Evolutionary conservation across 768 basidiomycete species (phyloP).

Genomic region (Hemileccinum rubropunctum): DNA sequence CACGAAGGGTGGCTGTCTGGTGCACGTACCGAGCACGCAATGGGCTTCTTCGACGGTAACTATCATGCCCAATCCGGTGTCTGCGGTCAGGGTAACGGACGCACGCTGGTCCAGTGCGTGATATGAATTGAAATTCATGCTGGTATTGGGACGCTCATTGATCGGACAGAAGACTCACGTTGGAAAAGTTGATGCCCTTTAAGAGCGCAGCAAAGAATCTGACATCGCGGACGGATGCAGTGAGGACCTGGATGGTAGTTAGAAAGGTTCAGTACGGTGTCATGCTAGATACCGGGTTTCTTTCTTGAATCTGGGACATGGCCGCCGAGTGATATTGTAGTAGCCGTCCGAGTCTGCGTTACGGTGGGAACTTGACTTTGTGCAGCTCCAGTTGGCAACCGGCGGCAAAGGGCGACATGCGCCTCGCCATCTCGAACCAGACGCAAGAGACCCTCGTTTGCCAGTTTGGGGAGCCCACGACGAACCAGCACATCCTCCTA

Average conservation of each 20-base stretch:
- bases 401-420: not conserved
- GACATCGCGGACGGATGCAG: conserved; percentile 76
- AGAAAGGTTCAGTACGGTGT: not conserved
- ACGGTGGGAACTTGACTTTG: not conserved
- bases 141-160: not conserved
- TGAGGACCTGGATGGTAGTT: conserved; percentile 46
- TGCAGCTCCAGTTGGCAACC: not conserved
- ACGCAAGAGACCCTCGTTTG: conserved; percentile 30
- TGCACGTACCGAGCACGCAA: conserved; percentile 65
- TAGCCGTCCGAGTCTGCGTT: not conserved
- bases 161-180: conserved; percentile 47
- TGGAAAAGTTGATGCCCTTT: conserved; percentile 77
- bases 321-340: conserved; percentile 12
- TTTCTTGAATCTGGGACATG: conserved; percentile 16
- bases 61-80: conserved; percentile 69
- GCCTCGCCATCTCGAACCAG: conserved; percentile 36
- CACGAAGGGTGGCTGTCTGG: conserved; percentile 3
- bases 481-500: conserved; percentile 10
- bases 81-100: conserved; percentile 62
- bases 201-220: conserved; percentile 76
- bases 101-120: conserved; percentile 53
- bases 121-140: conserved; percentile 2
- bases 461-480: conserved; percentile 3
- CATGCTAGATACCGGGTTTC: conserved; percentile 18
- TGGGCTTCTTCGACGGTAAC: conserved; percentile 85